Percentiles rank a stretch among this genome's conserved stretches.
phyloP scores from a whole-genome alignment of 805 yeast species.

The Blastobotrys mokoenaii region DNA sequence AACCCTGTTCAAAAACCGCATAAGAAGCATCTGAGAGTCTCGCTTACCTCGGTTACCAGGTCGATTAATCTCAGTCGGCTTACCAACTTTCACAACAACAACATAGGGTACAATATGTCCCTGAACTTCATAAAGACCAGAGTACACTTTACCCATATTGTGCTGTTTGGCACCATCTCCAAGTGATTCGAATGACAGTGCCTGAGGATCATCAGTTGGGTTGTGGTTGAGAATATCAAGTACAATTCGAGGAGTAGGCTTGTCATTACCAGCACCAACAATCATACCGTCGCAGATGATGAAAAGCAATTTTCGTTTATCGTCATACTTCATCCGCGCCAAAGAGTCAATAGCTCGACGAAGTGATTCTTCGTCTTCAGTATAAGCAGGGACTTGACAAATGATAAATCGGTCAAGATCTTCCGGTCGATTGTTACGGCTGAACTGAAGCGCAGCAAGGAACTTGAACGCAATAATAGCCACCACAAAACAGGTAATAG shows the following conservation, averaged over 20 bases:
- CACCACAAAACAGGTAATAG: slow-evolving; percentile 32
- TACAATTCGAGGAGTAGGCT: slow-evolving; percentile 49
- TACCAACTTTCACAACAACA: slow-evolving; percentile 52
- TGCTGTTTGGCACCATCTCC: slow-evolving; percentile 57
- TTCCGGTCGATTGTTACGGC: slow-evolving; percentile 28
- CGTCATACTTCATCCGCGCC: slow-evolving; percentile 50
- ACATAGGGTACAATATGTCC: slow-evolving; percentile 50
- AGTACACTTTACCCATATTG: slow-evolving; percentile 53
- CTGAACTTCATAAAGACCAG: slow-evolving; percentile 50
- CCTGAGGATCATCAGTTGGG: slow-evolving; percentile 44
- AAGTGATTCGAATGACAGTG: slow-evolving; percentile 46
- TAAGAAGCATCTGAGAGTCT: slow-evolving; percentile 52
- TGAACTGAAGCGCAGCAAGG: slow-evolving; percentile 34
- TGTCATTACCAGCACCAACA: slow-evolving; percentile 53
- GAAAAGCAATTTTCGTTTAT: slow-evolving; percentile 48
- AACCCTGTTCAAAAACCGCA: slow-evolving; percentile 53
- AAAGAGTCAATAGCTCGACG: slow-evolving; percentile 52
- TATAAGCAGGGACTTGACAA: slow-evolving; percentile 48
- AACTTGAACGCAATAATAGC: slow-evolving; percentile 31
- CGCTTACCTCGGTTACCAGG: slow-evolving; percentile 64
- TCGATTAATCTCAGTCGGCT: slow-evolving; percentile 46
- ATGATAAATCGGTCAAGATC: slow-evolving; percentile 33
- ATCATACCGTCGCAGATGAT: slow-evolving; percentile 55
- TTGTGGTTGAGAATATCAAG: slow-evolving; percentile 47
- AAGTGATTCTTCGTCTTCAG: slow-evolving; percentile 49